A percentile compares a stretch with the other conserved stretches of the same genome.
Evolutionary conservation across 306 rosid species (phyloP).

Genomic region (Casuarina glauca): DNA sequence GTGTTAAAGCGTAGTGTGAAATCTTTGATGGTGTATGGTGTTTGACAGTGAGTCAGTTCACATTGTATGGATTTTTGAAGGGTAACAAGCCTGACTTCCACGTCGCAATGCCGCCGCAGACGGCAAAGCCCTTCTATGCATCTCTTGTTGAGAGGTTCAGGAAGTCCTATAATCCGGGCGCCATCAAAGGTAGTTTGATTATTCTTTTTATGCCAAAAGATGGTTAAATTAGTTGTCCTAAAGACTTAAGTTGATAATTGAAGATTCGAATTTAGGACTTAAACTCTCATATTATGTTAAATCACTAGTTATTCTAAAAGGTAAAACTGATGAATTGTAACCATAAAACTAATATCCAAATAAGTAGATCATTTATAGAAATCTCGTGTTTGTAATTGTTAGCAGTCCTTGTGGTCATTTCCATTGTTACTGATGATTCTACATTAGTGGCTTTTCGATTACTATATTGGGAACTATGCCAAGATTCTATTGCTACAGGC

Average conservation of each 20-base stretch:
- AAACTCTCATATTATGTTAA: too few relatives aligned
- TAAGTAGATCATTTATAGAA: too few relatives aligned
- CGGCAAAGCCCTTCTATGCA: conserved; percentile 78
- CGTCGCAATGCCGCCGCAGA: conserved; percentile 83
- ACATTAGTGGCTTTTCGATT: neutral
- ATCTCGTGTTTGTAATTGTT: neutral
- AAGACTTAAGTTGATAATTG: too few relatives aligned
- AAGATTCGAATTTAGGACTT: too few relatives aligned
- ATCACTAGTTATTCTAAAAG: too few relatives aligned
- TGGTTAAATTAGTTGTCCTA: too few relatives aligned
- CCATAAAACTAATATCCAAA: too few relatives aligned
- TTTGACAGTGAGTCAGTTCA: conserved; percentile 88
- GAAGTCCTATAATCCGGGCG: conserved; percentile 56
- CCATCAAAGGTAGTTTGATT: conserved; percentile 57
- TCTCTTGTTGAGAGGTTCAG: conserved; percentile 72
- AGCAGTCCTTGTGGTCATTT: neutral
- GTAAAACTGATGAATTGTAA: too few relatives aligned
- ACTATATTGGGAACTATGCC: neutral
- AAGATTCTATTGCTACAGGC: neutral
- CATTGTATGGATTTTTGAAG: conserved; percentile 79
- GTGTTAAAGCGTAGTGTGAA: neutral
- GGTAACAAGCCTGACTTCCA: conserved; percentile 98
- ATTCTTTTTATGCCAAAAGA: too few relatives aligned
- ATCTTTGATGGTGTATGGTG: conserved; percentile 9
- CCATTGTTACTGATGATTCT: neutral